Evolutionary conservation across 192 early-diverging fungal species (phyloP).

Genomic region (Tieghemiomyces parasiticus): DNA sequence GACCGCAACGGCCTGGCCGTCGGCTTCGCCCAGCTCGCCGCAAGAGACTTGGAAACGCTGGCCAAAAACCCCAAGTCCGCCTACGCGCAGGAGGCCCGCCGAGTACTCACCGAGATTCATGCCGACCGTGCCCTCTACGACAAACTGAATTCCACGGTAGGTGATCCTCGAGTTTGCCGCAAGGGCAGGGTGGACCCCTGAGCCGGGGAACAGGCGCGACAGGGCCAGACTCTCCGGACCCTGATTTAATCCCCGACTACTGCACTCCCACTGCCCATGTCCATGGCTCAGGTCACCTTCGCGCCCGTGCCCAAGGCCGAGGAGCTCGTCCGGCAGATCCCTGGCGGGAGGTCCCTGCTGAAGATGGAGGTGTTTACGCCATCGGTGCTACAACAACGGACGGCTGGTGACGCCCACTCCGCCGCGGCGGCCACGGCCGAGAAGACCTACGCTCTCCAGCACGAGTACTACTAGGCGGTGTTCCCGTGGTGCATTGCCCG

Average conservation of each 20-base stretch:
- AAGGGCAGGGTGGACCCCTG: too few species aligned
- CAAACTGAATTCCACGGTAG: conserved; percentile 1
- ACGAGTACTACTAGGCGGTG: conserved; percentile 1
- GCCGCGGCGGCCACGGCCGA: not conserved
- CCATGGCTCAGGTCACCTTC: conserved; percentile 2
- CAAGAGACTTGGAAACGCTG: not conserved
- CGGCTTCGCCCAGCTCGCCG: conserved; percentile 1
- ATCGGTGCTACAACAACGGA: not conserved
- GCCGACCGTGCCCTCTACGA: not conserved
- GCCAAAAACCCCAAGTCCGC: not conserved
- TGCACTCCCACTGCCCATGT: too few species aligned
- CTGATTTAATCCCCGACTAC: too few species aligned
- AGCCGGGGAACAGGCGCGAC: too few species aligned
- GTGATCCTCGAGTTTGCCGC: too few species aligned
- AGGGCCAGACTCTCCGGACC: too few species aligned
- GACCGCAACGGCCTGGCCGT: conserved; percentile 1
- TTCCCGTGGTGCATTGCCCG: too few species aligned
- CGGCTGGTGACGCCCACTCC: not conserved
- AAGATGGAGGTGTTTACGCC: conserved; percentile 9
- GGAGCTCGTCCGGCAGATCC: not conserved
- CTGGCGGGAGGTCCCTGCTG: conserved; percentile 4
- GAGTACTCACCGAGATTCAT: not conserved
- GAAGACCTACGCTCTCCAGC: not conserved
- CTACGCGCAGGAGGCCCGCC: not conserved
- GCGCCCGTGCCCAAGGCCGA: not conserved